These are phyloP conservation scores for Lactifluus echinatus DNA, from an alignment of 768 basidiomycete species.

Conservation along the genomic window DNA sequence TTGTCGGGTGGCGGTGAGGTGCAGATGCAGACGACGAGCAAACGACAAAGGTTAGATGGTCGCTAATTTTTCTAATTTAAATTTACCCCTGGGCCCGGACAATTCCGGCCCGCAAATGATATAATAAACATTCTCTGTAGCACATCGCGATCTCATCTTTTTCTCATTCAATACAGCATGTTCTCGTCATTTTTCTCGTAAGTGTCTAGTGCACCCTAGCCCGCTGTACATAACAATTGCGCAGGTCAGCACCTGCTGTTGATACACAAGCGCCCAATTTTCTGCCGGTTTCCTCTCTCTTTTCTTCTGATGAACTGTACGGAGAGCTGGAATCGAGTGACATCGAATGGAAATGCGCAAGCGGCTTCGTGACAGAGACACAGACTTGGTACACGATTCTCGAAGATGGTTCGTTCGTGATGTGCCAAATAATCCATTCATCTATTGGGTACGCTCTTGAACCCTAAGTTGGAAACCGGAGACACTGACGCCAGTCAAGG, in stretches of 20 bases:
- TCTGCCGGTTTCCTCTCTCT: conserved; percentile 65
- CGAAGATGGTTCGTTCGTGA: conserved; percentile 68
- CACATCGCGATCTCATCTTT: neutral
- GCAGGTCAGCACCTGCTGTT: conserved; percentile 45
- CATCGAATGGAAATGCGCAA: conserved; percentile 70
- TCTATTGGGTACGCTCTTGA: conserved; percentile 63
- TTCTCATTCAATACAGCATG: conserved; percentile 40
- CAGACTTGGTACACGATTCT: conserved; percentile 79
- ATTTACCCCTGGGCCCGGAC: neutral
- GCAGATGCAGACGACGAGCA: neutral
- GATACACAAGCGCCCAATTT: conserved; percentile 72
- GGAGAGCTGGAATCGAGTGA: conserved; percentile 73
- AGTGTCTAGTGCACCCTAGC: conserved; percentile 29
- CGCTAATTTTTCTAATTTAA: neutral
- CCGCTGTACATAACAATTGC: conserved; percentile 15
- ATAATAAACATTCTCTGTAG: neutral
- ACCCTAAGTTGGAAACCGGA: conserved; percentile 11
- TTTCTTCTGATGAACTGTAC: conserved; percentile 48
- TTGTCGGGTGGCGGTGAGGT: neutral
- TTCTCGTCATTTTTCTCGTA: conserved; percentile 74
- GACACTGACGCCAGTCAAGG: conserved; percentile 33
- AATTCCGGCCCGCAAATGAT: conserved; percentile 2
- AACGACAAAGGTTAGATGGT: conserved; percentile 7
- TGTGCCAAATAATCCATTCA: conserved; percentile 85
- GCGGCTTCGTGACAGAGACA: conserved; percentile 87